These are phyloP conservation scores for Dothistroma septosporum DNA, from an alignment of 2,329 filamentous ascomycete genomes.

Conservation along the genomic window DNA sequence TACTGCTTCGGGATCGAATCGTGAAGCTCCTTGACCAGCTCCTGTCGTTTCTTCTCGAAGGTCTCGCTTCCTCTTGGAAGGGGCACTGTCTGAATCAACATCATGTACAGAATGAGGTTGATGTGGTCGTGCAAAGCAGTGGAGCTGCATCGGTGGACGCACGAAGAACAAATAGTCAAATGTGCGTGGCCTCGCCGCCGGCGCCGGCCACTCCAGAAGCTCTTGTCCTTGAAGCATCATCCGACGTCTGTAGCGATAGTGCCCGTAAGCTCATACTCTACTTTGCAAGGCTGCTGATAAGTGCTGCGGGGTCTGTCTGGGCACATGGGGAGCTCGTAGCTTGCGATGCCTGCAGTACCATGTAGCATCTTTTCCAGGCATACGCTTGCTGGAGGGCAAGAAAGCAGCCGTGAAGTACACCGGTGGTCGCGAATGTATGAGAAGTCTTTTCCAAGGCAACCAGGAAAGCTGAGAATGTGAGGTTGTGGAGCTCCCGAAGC, in stretches of 20 bases:
- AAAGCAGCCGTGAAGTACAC: no score
- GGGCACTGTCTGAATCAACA: slow-evolving; percentile 4
- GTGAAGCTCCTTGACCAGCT: slow-evolving; percentile 6
- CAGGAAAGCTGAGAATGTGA: no score
- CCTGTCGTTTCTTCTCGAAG: slow-evolving; percentile 1
- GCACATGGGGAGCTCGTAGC: not conserved
- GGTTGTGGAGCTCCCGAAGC: no score
- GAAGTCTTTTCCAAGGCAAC: no score
- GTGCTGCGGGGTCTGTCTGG: not conserved
- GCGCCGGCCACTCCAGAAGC: not conserved
- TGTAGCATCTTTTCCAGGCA: no score
- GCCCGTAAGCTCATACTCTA: not conserved
- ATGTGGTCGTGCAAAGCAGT: not conserved
- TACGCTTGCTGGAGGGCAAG: no score
- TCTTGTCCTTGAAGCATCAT: not conserved
- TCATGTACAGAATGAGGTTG: not conserved
- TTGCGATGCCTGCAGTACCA: not conserved
- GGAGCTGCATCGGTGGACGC: not conserved
- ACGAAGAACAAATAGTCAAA: not conserved
- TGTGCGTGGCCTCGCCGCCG: not conserved
- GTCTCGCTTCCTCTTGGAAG: not conserved
- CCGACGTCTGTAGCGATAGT: not conserved
- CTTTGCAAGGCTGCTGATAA: not conserved
- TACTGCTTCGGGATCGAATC: slow-evolving; percentile 4
- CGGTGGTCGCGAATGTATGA: no score